Percentiles rank a stretch among this genome's conserved stretches.
Evolutionary conservation across 2,329 filamentous ascomycete genomes (phyloP).

Genomic region (Thielaviopsis punctulata): DNA sequence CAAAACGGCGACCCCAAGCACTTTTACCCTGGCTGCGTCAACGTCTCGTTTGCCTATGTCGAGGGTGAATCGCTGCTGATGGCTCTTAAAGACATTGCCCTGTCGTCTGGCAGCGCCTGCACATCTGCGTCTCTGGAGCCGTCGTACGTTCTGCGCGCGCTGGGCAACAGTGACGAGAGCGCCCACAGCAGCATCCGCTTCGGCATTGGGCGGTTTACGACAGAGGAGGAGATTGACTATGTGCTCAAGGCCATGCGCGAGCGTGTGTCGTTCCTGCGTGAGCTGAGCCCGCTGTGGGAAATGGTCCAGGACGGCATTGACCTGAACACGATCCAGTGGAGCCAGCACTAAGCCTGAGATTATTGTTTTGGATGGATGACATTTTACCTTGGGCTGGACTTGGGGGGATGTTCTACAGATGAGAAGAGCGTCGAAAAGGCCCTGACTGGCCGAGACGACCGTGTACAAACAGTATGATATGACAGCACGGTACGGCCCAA

Average conservation of each 20-base stretch:
- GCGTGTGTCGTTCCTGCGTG: constrained; percentile 79
- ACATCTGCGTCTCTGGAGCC: constrained; percentile 94
- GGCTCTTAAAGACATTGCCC: constrained; percentile 93
- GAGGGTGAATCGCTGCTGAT: constrained; percentile 96
- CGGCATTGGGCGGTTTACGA: constrained; percentile 92
- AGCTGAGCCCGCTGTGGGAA: constrained; percentile 93
- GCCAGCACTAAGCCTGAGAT: constrained; percentile 53
- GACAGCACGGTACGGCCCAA: not conserved
- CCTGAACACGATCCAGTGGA: constrained; percentile 94
- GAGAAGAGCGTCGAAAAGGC: not conserved
- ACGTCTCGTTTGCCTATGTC: constrained; percentile 95
- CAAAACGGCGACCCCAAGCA: constrained; percentile 71
- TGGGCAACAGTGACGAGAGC: constrained; percentile 93
- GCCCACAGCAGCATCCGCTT: constrained; percentile 97
- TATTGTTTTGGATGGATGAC: not conserved
- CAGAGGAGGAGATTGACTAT: constrained; percentile 89
- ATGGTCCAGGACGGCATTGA: constrained; percentile 93
- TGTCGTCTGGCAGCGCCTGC: constrained; percentile 92
- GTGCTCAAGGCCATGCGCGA: constrained; percentile 86
- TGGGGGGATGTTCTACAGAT: too few species aligned
- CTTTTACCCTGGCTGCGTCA: constrained; percentile 94
- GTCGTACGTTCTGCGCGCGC: constrained; percentile 82
- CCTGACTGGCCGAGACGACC: constrained; percentile 1
- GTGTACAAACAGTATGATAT: constrained; percentile 4
- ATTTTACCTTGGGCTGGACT: too few species aligned